Conservation (phyloP, 805 yeast genomes). For the Wickerhamiella sorbophila region DNA sequence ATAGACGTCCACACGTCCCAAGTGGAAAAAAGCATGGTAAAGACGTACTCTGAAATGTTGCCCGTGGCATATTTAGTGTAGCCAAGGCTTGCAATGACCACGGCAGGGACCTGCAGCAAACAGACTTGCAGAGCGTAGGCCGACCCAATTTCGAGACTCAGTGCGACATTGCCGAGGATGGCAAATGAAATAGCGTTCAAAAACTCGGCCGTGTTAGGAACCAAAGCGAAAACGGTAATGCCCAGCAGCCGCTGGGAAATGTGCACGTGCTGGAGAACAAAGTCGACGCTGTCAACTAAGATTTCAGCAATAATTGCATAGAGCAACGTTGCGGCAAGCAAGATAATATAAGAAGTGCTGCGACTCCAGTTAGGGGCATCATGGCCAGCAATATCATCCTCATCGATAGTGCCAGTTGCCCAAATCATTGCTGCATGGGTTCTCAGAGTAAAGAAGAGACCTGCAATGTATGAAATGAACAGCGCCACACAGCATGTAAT, state of each 20-base stretch:
- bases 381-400: slow-evolving; percentile 50
- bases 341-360: slow-evolving; percentile 63
- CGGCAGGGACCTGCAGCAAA: slow-evolving; percentile 78
- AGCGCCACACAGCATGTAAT: slow-evolving; percentile 64
- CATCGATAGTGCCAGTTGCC: slow-evolving; percentile 49
- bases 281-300: slow-evolving; percentile 82
- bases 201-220: slow-evolving; percentile 94
- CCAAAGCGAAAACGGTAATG: slow-evolving; percentile 84
- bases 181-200: slow-evolving; percentile 96
- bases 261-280: slow-evolving; percentile 63
- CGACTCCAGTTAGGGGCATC: slow-evolving; percentile 98
- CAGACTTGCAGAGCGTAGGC: slow-evolving; percentile 96
- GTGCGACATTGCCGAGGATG: slow-evolving; percentile 85
- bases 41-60: slow-evolving; percentile 27
- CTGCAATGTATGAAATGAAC: slow-evolving; percentile 73
- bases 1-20: slow-evolving; percentile 88
- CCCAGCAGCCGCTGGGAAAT: slow-evolving; percentile 86
- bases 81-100: slow-evolving; percentile 60
- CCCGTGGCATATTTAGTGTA: slow-evolving; percentile 12
- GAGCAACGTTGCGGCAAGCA: slow-evolving; percentile 68
- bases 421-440: slow-evolving; percentile 96
- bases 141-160: slow-evolving; percentile 95
- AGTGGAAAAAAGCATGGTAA: slow-evolving; percentile 78
- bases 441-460: slow-evolving; percentile 81
- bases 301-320: slow-evolving; percentile 94